Base-by-base conservation (phyloP, 2,329 filamentous ascomycete species). In the Cladosporium oxysporum region DNA sequence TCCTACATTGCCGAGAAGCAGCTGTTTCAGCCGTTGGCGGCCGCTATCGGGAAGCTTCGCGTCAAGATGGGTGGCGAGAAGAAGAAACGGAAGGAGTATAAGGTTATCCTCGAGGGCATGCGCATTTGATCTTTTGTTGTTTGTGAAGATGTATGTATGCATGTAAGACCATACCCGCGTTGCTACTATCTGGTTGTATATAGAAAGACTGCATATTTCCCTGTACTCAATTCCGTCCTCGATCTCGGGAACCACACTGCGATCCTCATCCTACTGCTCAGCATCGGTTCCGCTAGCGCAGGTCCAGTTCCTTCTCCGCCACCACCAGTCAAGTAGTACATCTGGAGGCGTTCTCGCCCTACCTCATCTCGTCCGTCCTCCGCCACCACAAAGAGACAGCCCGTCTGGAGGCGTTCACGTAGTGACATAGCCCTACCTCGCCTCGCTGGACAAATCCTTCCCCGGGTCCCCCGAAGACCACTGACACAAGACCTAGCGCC, bases 71-170 rank as follows among this genome's bases (percentile, higher is more conserved):
- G 76, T 79, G 76, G 85, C 59, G 83, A 83, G 74, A 79, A 82
- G 52, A 97, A 97, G 82, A 88, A 90, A 79, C 86, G 93, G 69
- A 97, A 97, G 79, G 83, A 89, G 80, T 97, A 97, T 76, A 98
- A 98, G 80, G 72, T 92, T 23, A 89, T 97, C 33, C 76, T 84
- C 59, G 90, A 95, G 74, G 82, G 86, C 65, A 90, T 79, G 77
- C 66, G 71, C 60, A 67, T 72, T 11, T 72, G 49, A 68, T 28
- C 18, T 21, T 33, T 55, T 53, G n/a, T 21, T 21, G n/a, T 55
- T 55, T 53, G n/a, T 47, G n/a, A 47, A 47, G n/a, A 21, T 47
- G 6, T 12, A 44, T 44, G 37, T 26, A 23, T 8, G 31, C 11
- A 52, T 31, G 28, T 55, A 55, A 21, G 8, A 55, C 10, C 31